Evolutionary conservation across 139 green algal species (phyloP).

Genomic region (Picochlorum costavermella): DNA sequence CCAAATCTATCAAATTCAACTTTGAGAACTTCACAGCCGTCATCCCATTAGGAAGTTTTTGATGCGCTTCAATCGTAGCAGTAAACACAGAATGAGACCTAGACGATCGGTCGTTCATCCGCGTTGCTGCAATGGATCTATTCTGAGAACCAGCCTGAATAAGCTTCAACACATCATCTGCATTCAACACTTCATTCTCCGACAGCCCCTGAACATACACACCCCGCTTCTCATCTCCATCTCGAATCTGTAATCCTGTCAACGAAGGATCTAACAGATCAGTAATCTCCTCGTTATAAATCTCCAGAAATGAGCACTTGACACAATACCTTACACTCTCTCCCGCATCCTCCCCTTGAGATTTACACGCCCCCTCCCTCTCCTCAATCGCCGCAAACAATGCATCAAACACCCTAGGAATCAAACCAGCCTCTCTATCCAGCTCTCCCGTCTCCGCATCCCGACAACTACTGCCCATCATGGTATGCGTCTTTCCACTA

Average conservation of each 20-base stretch:
- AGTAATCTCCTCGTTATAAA: constrained; percentile 93
- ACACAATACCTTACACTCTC: constrained; percentile 24
- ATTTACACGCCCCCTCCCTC: constrained; percentile 23
- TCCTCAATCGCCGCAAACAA: constrained; percentile 65
- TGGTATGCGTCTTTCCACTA: constrained; percentile 67
- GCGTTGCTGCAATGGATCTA: constrained; percentile 67
- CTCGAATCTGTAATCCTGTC: constrained; percentile 49
- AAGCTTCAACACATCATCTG: constrained; percentile 59
- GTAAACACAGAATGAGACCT: constrained; percentile 89
- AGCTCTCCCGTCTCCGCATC: constrained; percentile 3
- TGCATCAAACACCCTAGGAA: constrained; percentile 68
- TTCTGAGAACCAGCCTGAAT: constrained; percentile 57
- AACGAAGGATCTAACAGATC: constrained; percentile 64
- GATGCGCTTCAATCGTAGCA: constrained; percentile 35
- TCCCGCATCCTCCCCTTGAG: neutral
- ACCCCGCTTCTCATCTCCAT: constrained; percentile 61
- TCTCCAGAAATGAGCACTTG: constrained; percentile 66
- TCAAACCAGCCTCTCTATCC: constrained; percentile 47
- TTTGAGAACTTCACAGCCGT: constrained; percentile 49
- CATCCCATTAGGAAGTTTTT: constrained; percentile 18
- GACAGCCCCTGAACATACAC: constrained; percentile 76
- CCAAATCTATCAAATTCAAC: constrained; percentile 96
- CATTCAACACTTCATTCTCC: constrained; percentile 62
- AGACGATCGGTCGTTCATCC: constrained; percentile 80
- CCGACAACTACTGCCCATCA: constrained; percentile 37